Conservation (phyloP, 2,329 filamentous ascomycete species). For the Hortaea werneckii region DNA sequence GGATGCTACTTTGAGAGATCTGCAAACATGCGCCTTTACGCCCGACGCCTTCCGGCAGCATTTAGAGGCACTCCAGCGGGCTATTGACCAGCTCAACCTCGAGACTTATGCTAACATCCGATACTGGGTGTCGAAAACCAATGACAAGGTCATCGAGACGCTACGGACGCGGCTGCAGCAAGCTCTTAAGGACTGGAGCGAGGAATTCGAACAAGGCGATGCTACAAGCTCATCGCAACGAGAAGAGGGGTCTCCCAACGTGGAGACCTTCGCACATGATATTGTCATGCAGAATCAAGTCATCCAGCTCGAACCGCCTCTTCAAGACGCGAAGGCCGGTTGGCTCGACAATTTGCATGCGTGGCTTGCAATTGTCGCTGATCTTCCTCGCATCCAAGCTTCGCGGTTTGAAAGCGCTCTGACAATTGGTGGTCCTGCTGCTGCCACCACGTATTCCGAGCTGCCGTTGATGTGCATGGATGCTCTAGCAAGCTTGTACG, state of each 20-base stretch:
- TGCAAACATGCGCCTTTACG: slow-evolving; percentile 77
- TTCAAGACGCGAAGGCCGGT: slow-evolving; percentile 82
- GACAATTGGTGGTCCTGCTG: slow-evolving; percentile 41
- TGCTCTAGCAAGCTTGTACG: slow-evolving; percentile 69
- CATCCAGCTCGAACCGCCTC: slow-evolving; percentile 87
- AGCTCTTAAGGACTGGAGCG: slow-evolving; percentile 79
- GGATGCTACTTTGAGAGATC: slow-evolving; percentile 71
- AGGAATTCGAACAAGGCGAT: slow-evolving; percentile 57
- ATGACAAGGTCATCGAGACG: slow-evolving; percentile 70
- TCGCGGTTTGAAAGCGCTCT: slow-evolving; percentile 87
- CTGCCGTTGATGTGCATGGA: slow-evolving; percentile 75
- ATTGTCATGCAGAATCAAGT: slow-evolving; percentile 97
- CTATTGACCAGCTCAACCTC: slow-evolving; percentile 90
- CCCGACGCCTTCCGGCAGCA: slow-evolving; percentile 67
- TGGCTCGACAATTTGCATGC: slow-evolving; percentile 90
- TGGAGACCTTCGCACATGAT: slow-evolving; percentile 73
- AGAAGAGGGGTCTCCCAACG: slow-evolving; percentile 48
- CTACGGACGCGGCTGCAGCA: slow-evolving; percentile 73
- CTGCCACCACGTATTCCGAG: slow-evolving; percentile 65
- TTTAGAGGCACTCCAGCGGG: slow-evolving; percentile 76
- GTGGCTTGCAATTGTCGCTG: slow-evolving; percentile 89
- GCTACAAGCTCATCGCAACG: slow-evolving; percentile 11
- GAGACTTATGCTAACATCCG: slow-evolving; percentile 92
- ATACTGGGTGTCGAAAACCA: slow-evolving; percentile 82
- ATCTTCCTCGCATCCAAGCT: slow-evolving; percentile 86